Percentiles rank a stretch among this genome's conserved stretches.
These are phyloP conservation scores for Candida orba DNA, from an alignment of 805 yeast genomes.

Conservation along the genomic window DNA sequence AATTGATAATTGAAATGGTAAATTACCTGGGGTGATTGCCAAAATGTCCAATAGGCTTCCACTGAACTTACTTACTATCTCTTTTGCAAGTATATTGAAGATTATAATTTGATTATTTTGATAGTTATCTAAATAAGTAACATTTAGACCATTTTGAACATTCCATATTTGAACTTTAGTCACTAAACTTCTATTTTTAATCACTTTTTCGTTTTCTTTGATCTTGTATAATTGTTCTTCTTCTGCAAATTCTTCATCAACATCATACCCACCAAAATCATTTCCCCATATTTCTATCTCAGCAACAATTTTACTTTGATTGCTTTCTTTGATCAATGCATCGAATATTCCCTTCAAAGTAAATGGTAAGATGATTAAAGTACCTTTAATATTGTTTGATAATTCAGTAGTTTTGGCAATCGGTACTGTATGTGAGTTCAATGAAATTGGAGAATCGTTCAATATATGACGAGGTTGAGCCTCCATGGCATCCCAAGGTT, in stretches of 20 bases:
- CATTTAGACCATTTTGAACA: constrained; percentile 10
- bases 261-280: neutral
- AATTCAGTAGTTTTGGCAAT: neutral
- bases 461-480: constrained; percentile 7
- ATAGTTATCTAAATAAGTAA: constrained; percentile 14
- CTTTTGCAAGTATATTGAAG: constrained; percentile 23
- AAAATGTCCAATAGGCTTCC: constrained; percentile 13
- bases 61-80: neutral
- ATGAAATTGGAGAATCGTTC: constrained; percentile 2
- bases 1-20: constrained; percentile 24
- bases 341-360: constrained; percentile 2
- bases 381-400: neutral
- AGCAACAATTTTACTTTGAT: neutral
- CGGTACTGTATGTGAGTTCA: neutral
- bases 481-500: constrained; percentile 8
- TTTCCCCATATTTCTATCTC: constrained; percentile 2
- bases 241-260: constrained; percentile 32
- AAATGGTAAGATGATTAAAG: constrained; percentile 3
- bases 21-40: constrained; percentile 29
- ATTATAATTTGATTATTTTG: constrained; percentile 27
- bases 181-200: neutral
- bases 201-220: constrained; percentile 2
- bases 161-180: constrained; percentile 11
- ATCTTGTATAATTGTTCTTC: constrained; percentile 43
- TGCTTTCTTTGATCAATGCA: constrained; percentile 1